phyloP scores from a whole-genome alignment of 2,329 filamentous ascomycete species.

The Madurella mycetomatis region DNA sequence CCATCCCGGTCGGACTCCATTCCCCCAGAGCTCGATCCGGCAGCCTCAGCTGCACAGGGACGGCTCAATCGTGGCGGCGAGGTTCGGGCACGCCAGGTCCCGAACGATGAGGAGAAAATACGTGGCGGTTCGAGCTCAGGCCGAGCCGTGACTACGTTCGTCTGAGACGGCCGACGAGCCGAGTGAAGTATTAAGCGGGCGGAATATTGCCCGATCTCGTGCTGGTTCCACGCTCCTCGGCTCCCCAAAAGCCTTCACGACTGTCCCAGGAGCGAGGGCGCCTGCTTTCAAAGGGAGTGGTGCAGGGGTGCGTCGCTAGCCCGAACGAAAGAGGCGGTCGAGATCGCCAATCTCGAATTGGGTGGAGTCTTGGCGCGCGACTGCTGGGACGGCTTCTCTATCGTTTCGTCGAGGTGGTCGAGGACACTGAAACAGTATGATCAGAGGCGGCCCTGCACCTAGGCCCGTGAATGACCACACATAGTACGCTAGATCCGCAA shows the following conservation, averaged over 20 bases:
- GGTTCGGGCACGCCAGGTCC: slow-evolving; percentile 7
- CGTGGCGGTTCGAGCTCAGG: slow-evolving; percentile 1
- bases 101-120: neutral
- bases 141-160: slow-evolving; percentile 5
- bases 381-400: slow-evolving; percentile 13
- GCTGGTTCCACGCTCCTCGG: slow-evolving; percentile 3
- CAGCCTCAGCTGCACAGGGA: neutral
- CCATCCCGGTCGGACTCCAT: slow-evolving; percentile 27
- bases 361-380: slow-evolving; percentile 21
- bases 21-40: slow-evolving; percentile 11
- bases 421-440: slow-evolving; percentile 20
- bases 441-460: slow-evolving; percentile 12
- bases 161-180: neutral
- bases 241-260: slow-evolving; percentile 11
- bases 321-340: slow-evolving; percentile 9
- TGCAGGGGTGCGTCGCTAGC: slow-evolving; percentile 14
- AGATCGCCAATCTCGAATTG: slow-evolving; percentile 20
- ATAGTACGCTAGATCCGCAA: neutral
- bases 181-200: neutral
- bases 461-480: neutral
- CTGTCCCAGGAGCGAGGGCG: slow-evolving; percentile 14
- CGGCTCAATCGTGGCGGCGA: neutral
- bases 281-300: slow-evolving; percentile 12
- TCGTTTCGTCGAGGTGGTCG: slow-evolving; percentile 20
- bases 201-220: neutral